phyloP scores from a whole-genome alignment of 768 basidiomycete genomes.

The Lactifluus volemus region DNA sequence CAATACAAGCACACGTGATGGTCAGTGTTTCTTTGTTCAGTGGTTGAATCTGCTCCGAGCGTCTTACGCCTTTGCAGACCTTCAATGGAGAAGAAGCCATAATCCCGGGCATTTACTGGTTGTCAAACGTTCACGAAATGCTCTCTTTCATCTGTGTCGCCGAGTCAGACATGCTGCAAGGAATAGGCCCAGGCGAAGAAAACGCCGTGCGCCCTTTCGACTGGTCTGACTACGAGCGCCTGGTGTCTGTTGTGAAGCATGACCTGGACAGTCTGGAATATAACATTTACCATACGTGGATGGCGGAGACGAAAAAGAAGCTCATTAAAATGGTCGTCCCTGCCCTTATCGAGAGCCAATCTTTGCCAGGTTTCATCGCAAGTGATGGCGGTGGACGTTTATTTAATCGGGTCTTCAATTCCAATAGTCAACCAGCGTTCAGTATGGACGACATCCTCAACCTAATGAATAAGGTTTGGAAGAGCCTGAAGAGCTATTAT shows the following conservation, averaged over 20 bases:
- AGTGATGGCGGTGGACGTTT: constrained; percentile 88
- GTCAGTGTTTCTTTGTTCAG: constrained; percentile 39
- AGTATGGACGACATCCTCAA: constrained; percentile 98
- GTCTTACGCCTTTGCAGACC: constrained; percentile 40
- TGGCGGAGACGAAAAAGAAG: constrained; percentile 95
- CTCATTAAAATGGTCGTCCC: constrained; percentile 97
- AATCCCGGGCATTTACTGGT: constrained; percentile 95
- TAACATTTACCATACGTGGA: constrained; percentile 99
- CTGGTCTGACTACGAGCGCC: constrained; percentile 93
- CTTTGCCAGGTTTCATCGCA: constrained; percentile 94
- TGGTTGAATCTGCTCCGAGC: constrained; percentile 6
- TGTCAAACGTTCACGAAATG: constrained; percentile 99
- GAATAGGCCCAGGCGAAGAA: constrained; percentile 94
- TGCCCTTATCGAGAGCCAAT: constrained; percentile 96
- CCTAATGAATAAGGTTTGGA: constrained; percentile 95
- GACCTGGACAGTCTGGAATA: constrained; percentile 98
- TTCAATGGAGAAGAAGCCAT: constrained; percentile 93
- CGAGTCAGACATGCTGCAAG: constrained; percentile 97
- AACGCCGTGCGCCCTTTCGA: constrained; percentile 87
- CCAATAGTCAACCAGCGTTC: constrained; percentile 81
- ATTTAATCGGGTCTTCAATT: constrained; percentile 86
- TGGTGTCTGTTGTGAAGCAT: constrained; percentile 97
- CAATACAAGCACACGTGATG: constrained; percentile 96
- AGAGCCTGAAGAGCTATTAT: constrained; percentile 95
- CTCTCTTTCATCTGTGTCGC: constrained; percentile 97